Evolutionary conservation across 441 rosid species (phyloP).

Genomic region (Syzygium malaccense): DNA sequence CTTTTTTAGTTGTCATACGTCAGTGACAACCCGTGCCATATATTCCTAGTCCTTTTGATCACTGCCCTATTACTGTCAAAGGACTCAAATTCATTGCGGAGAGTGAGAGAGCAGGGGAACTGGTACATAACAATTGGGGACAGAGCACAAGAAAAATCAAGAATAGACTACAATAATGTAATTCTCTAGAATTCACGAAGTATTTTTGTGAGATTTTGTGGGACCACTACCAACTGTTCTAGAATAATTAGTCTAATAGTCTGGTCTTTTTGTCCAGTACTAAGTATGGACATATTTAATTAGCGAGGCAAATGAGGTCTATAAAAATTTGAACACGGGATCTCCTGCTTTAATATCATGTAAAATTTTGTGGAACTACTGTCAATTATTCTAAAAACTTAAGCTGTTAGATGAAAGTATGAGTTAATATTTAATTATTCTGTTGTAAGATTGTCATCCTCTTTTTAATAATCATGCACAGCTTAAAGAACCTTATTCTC

Average conservation of each 20-base stretch:
- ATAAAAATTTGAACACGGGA: too few relatives aligned
- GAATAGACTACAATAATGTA: background rate
- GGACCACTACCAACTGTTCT: too few relatives aligned
- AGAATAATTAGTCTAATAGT: too few relatives aligned
- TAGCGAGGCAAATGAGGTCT: too few relatives aligned
- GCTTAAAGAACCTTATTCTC: background rate
- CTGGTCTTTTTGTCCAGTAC: too few relatives aligned
- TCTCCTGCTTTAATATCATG: too few relatives aligned
- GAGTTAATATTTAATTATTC: too few relatives aligned
- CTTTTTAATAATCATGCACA: background rate
- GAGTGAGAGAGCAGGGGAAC: background rate
- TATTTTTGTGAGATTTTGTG: too few relatives aligned
- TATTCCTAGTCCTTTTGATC: background rate
- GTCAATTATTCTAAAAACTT: too few relatives aligned
- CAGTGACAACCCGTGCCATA: background rate
- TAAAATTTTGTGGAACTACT: too few relatives aligned
- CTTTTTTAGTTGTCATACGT: background rate
- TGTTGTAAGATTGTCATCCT: background rate
- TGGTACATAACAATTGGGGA: background rate
- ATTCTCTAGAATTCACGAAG: background rate
- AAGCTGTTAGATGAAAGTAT: too few relatives aligned
- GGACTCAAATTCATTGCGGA: background rate
- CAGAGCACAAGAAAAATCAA: background rate
- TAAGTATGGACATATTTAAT: too few relatives aligned
- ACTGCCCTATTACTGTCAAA: background rate